These are phyloP conservation scores for Leishmania aethiopica DNA, from an alignment of 208 protist species.

Conservation along the genomic window DNA sequence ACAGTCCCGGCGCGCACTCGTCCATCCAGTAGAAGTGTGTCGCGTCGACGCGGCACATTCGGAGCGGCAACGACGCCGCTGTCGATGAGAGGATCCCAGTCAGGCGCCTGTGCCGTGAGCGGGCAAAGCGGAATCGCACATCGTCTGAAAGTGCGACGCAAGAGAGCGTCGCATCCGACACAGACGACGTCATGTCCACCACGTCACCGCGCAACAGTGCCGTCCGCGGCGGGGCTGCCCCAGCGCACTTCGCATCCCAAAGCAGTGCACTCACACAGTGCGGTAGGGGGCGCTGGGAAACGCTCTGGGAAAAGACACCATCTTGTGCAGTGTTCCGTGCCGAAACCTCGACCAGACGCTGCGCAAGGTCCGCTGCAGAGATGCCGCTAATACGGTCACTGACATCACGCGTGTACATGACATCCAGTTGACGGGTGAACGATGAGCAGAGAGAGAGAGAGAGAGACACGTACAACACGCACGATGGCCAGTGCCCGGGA, in stretches of 20 bases:
- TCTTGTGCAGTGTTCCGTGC: background rate
- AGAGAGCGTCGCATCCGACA: background rate
- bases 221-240: constrained; percentile 13
- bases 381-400: constrained; percentile 3
- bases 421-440: background rate
- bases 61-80: background rate
- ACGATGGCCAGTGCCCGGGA: background rate
- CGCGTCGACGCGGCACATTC: constrained; percentile 1
- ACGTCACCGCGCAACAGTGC: constrained; percentile 21
- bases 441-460: too few relatives aligned
- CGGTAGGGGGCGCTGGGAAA: constrained; percentile 1
- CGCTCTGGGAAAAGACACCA: too few relatives aligned
- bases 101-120: constrained; percentile 15
- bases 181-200: background rate
- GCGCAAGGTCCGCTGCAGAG: constrained; percentile 9
- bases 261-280: background rate
- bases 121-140: constrained; percentile 23
- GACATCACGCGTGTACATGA: constrained; percentile 6
- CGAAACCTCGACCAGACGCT: constrained; percentile 7
- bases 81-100: constrained; percentile 11
- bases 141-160: constrained; percentile 16
- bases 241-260: constrained; percentile 16
- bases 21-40: constrained; percentile 30
- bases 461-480: background rate
- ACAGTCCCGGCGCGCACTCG: constrained; percentile 8